Conservation (phyloP, 73 alveolate species). For the Symbiodinium pilosum region DNA sequence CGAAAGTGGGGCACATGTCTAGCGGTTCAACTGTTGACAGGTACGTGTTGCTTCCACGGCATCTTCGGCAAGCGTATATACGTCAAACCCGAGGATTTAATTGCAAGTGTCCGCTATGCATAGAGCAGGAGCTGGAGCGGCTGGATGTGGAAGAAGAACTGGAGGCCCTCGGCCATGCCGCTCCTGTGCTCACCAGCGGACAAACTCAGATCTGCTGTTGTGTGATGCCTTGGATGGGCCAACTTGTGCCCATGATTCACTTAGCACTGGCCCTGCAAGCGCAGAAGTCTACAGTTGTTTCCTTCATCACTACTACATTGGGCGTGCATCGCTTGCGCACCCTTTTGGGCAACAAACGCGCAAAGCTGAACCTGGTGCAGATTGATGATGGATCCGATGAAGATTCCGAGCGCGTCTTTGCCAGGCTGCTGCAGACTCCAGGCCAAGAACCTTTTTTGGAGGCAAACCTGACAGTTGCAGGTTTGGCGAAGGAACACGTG, state of each 20-base stretch:
- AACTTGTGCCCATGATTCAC: background rate
- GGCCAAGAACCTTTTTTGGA: background rate
- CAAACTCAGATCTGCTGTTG: background rate
- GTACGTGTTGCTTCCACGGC: background rate
- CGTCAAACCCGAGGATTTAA: background rate
- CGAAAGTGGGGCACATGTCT: no score
- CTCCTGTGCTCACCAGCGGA: no score
- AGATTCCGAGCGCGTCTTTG: background rate
- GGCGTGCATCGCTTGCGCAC: background rate
- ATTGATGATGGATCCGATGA: background rate
- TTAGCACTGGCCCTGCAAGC: background rate
- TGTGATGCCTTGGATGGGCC: background rate
- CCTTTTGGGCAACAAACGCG: background rate
- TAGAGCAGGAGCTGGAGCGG: background rate
- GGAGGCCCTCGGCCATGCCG: background rate
- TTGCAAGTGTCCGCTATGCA: background rate
- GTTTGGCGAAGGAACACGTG: background rate
- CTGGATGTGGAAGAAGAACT: background rate
- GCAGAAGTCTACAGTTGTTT: background rate
- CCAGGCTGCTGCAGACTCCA: background rate
- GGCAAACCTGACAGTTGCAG: conserved; percentile 2
- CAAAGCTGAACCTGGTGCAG: background rate
- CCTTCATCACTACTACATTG: background rate
- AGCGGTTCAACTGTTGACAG: background rate
- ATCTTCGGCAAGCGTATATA: background rate